These are phyloP conservation scores for Pisolithus marmoratus DNA, from an alignment of 768 basidiomycete genomes.

Conservation along the genomic window DNA sequence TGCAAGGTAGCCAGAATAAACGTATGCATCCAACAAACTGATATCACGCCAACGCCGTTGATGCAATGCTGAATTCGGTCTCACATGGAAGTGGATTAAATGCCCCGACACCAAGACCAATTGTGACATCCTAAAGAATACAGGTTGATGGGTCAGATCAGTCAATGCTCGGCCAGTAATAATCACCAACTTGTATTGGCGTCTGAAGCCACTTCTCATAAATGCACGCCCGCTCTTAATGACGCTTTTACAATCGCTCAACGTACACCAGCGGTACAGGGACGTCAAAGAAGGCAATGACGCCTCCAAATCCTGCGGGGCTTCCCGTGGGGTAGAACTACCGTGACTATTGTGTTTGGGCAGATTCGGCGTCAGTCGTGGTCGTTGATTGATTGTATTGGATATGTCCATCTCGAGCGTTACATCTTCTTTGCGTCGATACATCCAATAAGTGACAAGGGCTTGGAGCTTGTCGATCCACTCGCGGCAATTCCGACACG, in stretches of 20 bases:
- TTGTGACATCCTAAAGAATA: slow-evolving; percentile 50
- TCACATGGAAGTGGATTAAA: slow-evolving; percentile 66
- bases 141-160: not conserved
- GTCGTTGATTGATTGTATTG: slow-evolving; percentile 43
- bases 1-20: slow-evolving; percentile 83
- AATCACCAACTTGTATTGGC: slow-evolving; percentile 68
- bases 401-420: slow-evolving; percentile 76
- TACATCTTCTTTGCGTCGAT: slow-evolving; percentile 69
- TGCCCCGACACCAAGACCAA: slow-evolving; percentile 72
- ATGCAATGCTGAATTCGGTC: slow-evolving; percentile 52
- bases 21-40: slow-evolving; percentile 67
- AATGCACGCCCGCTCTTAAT: slow-evolving; percentile 69
- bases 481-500: slow-evolving; percentile 62
- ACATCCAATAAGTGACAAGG: slow-evolving; percentile 74
- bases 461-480: slow-evolving; percentile 78
- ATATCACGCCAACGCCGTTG: slow-evolving; percentile 49
- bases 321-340: slow-evolving; percentile 42
- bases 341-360: slow-evolving; percentile 28
- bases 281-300: slow-evolving; percentile 53
- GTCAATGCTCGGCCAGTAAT: not conserved
- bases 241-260: slow-evolving; percentile 75
- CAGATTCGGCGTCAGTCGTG: slow-evolving; percentile 54
- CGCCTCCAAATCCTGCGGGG: slow-evolving; percentile 46
- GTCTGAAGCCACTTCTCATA: slow-evolving; percentile 61
- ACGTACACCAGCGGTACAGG: slow-evolving; percentile 84